These are phyloP conservation scores for Euryodendron excelsum DNA, from an alignment of 148 eudicot genomes.

Conservation along the genomic window DNA sequence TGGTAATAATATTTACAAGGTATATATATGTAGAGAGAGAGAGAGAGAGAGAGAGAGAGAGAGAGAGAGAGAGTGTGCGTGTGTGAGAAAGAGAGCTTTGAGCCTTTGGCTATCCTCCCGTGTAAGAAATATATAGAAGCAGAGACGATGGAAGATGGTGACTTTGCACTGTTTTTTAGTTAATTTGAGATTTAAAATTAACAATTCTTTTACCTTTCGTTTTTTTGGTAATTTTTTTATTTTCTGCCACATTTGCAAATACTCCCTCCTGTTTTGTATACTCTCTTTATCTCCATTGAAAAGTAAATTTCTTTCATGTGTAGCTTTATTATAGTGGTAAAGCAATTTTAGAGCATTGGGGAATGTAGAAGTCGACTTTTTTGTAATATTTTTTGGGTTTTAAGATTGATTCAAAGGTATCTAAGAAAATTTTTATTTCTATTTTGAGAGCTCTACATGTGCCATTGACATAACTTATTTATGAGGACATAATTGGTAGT, in stretches of 20 bases:
- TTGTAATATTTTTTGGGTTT: background rate
- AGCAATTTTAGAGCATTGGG: no score
- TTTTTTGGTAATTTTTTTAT: no score
- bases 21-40: slow-evolving; percentile 19
- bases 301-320: no score
- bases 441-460: no score
- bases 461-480: no score
- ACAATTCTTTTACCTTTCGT: background rate
- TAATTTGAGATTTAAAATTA: background rate
- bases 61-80: slow-evolving; percentile 23
- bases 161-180: slow-evolving; percentile 1
- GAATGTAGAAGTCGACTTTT: background rate
- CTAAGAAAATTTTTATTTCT: background rate
- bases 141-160: slow-evolving; percentile 56
- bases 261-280: no score
- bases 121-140: slow-evolving; percentile 38
- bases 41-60: slow-evolving; percentile 22
- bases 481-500: background rate
- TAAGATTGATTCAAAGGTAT: background rate
- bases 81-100: slow-evolving; percentile 19
- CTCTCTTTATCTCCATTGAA: no score
- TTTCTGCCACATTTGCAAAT: no score
- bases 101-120: slow-evolving; percentile 61
- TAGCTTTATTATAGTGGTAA: no score
- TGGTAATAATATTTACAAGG: slow-evolving; percentile 31